Conservation (phyloP, 1,284 basidiomycete species). For the Puccinia brachypodii region DNA sequence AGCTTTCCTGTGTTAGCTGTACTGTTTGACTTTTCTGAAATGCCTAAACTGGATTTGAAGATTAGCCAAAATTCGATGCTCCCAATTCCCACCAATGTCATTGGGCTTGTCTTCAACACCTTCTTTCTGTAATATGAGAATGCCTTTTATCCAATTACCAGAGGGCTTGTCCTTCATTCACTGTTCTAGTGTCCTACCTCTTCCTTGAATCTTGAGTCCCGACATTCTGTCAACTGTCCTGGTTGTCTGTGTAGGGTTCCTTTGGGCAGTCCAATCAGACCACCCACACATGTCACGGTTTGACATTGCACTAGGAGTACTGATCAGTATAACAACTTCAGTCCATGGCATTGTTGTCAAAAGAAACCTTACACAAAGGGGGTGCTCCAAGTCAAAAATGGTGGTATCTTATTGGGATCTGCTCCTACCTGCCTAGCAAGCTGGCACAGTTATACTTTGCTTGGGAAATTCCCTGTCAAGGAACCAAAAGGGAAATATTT, state of each 20-base stretch:
- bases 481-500: no score
- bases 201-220: constrained; percentile 60
- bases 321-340: constrained; percentile 71
- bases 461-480: no score
- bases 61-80: neutral
- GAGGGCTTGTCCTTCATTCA: constrained; percentile 73
- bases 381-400: no score
- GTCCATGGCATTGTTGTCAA: constrained; percentile 73
- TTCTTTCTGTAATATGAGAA: constrained; percentile 75
- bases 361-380: no score
- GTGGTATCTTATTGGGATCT: no score
- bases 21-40: neutral
- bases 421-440: no score
- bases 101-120: constrained; percentile 73
- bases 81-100: constrained; percentile 62
- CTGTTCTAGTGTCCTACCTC: constrained; percentile 66
- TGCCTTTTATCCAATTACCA: constrained; percentile 80
- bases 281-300: constrained; percentile 47
- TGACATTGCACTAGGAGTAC: constrained; percentile 65
- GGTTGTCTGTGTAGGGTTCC: constrained; percentile 62
- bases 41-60: constrained; percentile 6
- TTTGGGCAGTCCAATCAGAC: constrained; percentile 49
- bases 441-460: no score
- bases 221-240: constrained; percentile 64
- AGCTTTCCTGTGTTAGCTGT: constrained; percentile 1